These are phyloP conservation scores for Diatrype stigma DNA, from an alignment of 2,329 filamentous ascomycete genomes.

Conservation along the genomic window DNA sequence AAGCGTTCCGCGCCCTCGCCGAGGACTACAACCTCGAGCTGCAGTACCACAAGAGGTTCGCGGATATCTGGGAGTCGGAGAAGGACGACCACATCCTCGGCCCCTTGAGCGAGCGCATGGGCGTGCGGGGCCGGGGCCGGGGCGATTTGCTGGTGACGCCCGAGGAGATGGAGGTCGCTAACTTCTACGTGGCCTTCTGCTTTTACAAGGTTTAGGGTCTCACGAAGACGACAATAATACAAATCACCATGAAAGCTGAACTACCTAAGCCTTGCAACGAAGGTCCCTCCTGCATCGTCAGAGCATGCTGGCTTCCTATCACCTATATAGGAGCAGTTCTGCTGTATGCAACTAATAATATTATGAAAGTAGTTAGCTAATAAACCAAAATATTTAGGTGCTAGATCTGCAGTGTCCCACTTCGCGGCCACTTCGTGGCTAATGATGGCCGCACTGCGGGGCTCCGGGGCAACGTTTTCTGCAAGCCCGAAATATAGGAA, in stretches of 20 bases:
- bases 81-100: slow-evolving; percentile 80
- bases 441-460: no score
- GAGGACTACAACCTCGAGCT: slow-evolving; percentile 96
- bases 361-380: no score
- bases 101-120: slow-evolving; percentile 90
- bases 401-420: no score
- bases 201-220: slow-evolving; percentile 82
- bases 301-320: no score
- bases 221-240: not conserved
- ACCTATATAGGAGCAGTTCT: no score
- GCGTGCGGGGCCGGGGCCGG: slow-evolving; percentile 69
- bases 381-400: no score
- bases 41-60: slow-evolving; percentile 87
- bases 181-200: slow-evolving; percentile 91
- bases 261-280: not conserved
- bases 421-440: no score
- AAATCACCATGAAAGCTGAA: not conserved
- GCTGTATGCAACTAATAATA: no score
- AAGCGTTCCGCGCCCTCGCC: slow-evolving; percentile 89
- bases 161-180: slow-evolving; percentile 88
- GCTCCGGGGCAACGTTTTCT: no score
- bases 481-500: no score
- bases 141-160: slow-evolving; percentile 67
- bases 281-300: not conserved
- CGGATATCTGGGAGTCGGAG: slow-evolving; percentile 87